Conservation (phyloP, 73 alveolate species). For the Paramecium biaurelia region DNA sequence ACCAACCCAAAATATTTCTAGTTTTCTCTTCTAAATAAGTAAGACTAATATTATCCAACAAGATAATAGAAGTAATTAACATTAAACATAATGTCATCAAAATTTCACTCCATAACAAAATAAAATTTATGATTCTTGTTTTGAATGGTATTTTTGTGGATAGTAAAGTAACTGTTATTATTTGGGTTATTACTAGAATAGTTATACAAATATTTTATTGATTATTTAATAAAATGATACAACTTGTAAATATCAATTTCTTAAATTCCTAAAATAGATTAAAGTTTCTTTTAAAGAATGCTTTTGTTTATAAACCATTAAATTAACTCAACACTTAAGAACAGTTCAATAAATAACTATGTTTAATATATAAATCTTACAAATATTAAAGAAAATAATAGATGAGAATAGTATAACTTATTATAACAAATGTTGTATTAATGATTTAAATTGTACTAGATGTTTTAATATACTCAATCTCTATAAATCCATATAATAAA, state of each 20-base stretch:
- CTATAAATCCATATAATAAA: background rate
- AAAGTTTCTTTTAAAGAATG: constrained; percentile 11
- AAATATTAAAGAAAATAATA: background rate
- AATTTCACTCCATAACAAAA: background rate
- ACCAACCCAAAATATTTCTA: constrained; percentile 26
- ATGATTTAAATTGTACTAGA: background rate
- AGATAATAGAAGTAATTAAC: background rate
- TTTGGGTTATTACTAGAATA: background rate
- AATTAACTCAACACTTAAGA: background rate
- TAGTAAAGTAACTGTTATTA: background rate
- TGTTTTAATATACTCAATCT: background rate
- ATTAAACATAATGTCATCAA: background rate
- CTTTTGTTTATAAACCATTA: constrained; percentile 24
- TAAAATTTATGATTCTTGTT: background rate
- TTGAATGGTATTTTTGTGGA: constrained; percentile 9
- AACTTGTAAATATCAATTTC: background rate
- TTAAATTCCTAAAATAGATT: background rate
- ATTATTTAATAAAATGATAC: background rate
- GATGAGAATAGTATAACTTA: background rate
- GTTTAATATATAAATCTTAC: background rate
- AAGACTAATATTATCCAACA: background rate
- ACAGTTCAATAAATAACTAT: background rate
- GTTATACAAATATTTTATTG: background rate
- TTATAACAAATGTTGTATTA: background rate
- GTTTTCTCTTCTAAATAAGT: background rate